A percentile compares a stretch with the other conserved stretches of the same genome.
Conservation (phyloP, 2,329 filamentous ascomycete species). For the Aureobasidium mangrovei region DNA sequence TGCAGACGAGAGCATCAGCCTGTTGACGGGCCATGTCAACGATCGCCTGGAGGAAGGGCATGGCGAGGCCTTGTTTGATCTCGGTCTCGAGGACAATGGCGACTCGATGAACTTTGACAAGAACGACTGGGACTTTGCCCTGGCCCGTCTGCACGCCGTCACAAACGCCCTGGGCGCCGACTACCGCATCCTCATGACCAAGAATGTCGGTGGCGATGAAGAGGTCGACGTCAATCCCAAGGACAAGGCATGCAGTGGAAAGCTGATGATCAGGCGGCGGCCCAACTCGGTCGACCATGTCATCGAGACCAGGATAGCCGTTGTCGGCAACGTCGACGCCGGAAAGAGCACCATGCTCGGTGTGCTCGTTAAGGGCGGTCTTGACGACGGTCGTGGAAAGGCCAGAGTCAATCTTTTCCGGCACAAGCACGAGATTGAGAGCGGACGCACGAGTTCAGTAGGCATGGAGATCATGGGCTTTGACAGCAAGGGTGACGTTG, state of each 20-base stretch:
- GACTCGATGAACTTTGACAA: conserved; percentile 71
- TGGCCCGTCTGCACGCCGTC: conserved; percentile 56
- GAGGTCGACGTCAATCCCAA: conserved; percentile 62
- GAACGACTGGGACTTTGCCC: conserved; percentile 65
- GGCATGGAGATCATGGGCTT: conserved; percentile 99
- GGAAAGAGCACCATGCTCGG: conserved; percentile 95
- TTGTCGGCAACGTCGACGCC: conserved; percentile 95
- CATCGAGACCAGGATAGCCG: conserved; percentile 91
- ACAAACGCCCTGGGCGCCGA: conserved; percentile 60
- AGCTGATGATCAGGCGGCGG: conserved; percentile 69
- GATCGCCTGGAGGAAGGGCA: conserved; percentile 71
- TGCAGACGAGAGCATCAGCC: conserved; percentile 50
- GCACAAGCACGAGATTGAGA: conserved; percentile 97
- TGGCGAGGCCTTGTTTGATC: conserved; percentile 82
- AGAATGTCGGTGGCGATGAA: conserved; percentile 70
- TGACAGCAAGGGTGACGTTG: conserved; percentile 73
- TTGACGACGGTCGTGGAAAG: conserved; percentile 89
- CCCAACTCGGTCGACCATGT: conserved; percentile 73
- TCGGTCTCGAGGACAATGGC: conserved; percentile 84
- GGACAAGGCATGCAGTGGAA: conserved; percentile 70
- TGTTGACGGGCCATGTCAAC: conserved; percentile 57
- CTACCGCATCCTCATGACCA: conserved; percentile 77
- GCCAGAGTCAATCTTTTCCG: conserved; percentile 93
- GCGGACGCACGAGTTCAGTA: conserved; percentile 87
- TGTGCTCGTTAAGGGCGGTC: conserved; percentile 86